Base-by-base conservation (phyloP, 345 rosid species). In the Hibiscus trionum region DNA sequence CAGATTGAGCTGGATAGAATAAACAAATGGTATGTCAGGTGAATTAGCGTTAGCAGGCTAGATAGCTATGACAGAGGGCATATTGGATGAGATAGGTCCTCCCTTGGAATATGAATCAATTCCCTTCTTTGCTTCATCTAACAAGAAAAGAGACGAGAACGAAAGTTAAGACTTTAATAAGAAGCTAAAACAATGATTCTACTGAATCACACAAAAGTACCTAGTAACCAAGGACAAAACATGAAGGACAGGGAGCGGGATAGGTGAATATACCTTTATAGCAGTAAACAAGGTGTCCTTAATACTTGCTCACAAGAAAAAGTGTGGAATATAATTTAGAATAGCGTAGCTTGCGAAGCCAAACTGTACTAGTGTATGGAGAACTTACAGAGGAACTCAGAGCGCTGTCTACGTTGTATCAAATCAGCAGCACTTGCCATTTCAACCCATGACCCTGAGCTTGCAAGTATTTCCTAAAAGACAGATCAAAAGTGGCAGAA, bases 381-480 rank as follows among this genome's bases (percentile, higher is more conserved):
- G 63, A 74, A 53, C 97, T 81, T 74, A 91, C 96, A 82, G 26
- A 69, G 88, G 73, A 91, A 86, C 70, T 90, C 97, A 2, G 96
- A 91, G n/a, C 95, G 90, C 61, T 94, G 98, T 63, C 97, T 82
- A 29, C 88, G 95, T 60, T 94, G 98, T 71, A 87, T 90, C 79
- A 94, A 75, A 73, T 94, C 97, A 74, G 97, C 98, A 73, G 95
- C 97, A 72, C 76, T 77, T 42, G 95, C 95, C 68, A 70, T 75
- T 80, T 78, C 86, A 64, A 86, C 77, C 66, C 80, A 86, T 53
- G 86, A 73, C 77, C 82, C 92, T 21, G 88, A 90, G 79, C 89
- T 85, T 46, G 82, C 82, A 66, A 86, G 70, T 66, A 94, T 31
- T 81, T 82, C 98, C 97, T 91, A 84, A 77, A 80, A 76, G 37